Evolutionary conservation across 345 rosid species (phyloP).

Genomic region (Linum usitatissimum): DNA sequence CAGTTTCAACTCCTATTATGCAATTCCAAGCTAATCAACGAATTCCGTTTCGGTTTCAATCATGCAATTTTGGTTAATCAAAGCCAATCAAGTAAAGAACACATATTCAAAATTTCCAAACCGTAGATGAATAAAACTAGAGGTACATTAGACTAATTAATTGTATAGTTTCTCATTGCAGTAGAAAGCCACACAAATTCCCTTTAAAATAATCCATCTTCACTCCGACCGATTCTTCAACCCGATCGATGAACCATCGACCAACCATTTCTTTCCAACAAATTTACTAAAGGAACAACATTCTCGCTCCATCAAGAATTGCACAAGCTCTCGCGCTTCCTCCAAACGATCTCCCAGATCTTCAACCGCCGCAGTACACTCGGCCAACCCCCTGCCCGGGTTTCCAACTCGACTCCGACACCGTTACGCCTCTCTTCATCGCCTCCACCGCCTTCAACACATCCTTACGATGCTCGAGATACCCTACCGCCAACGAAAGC

Average conservation of each 20-base stretch:
- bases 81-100: too few species aligned
- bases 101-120: too few species aligned
- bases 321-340: conserved; percentile 18
- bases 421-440: conserved; percentile 21
- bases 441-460: conserved; percentile 18
- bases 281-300: conserved; percentile 15
- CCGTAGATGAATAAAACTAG: too few species aligned
- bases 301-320: conserved; percentile 11
- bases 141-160: too few species aligned
- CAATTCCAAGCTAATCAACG: too few species aligned
- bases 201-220: background rate
- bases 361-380: conserved; percentile 22
- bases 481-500: conserved; percentile 20
- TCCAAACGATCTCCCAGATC: conserved; percentile 7
- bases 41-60: too few species aligned
- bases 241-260: background rate
- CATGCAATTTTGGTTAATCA: too few species aligned
- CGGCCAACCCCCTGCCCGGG: conserved; percentile 13
- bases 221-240: background rate
- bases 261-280: conserved; percentile 17
- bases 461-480: conserved; percentile 13
- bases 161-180: too few species aligned
- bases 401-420: conserved; percentile 14
- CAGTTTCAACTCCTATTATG: too few species aligned
- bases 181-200: too few species aligned